Evolutionary conservation across 768 basidiomycete genomes (phyloP), one percentile per base, ranked within the genome.

Genomic region (Termitomyces sp.): DNA sequence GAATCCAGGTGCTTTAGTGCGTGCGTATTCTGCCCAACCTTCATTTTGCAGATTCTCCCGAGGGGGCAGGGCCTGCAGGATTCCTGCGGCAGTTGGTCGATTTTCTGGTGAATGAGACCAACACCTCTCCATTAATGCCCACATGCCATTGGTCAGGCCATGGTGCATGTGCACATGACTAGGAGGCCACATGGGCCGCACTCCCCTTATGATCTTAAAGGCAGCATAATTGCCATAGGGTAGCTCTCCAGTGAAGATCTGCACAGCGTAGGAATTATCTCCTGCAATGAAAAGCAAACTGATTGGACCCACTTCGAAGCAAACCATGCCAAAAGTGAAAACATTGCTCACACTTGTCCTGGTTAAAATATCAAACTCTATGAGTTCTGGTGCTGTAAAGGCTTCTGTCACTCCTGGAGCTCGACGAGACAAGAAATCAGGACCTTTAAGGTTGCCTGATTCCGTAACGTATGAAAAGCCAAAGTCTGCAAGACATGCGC

Each of bases 61-160:
- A 11, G 20, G 3, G 2, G 40, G 41, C 3, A 57, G 50, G 7
- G 6, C 26, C 3, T 33, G 40, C 22, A 51, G 20, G 7, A 57
- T 45, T 22, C 51, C 32, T 33, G 22, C 11, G 14, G 32, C 56
- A 44, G 30, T 57, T 41, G 56, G 56, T 22, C 56, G 49, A 11
- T 36, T 1, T 51, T 26, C 40, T 11, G 56, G 32, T 3, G 16
- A 30, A 0, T 40, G 20, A 43, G 48, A 43, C 56, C 56, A 57
- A 33, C 56, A 57, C 16, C 8, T 51, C 32, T 50, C 30, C 41
- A 57, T 51, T 18, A 57, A 45, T 33, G n/a, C 41, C 56, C 56
- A 57, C 40, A 57, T 51, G 3, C 5, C 8, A 41, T 57, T 41
- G 2, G 32, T 57, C 41, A 57, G 14, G 13, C 56, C 56, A 30